A percentile compares a stretch with the other conserved stretches of the same genome.
These are phyloP conservation scores for Globisporangium perplexum DNA, from an alignment of 352 stramenopile species.

Conservation along the genomic window DNA sequence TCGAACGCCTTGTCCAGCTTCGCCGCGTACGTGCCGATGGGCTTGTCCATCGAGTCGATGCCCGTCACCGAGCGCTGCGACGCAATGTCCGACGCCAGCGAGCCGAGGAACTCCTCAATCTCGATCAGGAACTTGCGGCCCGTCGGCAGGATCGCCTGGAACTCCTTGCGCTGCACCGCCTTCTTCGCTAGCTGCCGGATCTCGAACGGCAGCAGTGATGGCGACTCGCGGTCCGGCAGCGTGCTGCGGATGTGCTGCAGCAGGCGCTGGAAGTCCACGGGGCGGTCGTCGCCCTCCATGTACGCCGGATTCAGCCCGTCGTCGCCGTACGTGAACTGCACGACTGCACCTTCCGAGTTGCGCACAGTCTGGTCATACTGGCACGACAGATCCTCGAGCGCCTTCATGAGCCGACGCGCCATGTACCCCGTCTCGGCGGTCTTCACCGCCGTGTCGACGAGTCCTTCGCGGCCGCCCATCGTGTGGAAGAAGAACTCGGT, in stretches of 20 bases:
- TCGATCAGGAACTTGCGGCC: constrained; percentile 89
- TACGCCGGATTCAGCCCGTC: constrained; percentile 97
- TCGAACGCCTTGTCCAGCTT: constrained; percentile 68
- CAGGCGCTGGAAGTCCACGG: constrained; percentile 95
- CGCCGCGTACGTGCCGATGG: constrained; percentile 56
- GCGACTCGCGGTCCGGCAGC: constrained; percentile 61
- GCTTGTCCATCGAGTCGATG: constrained; percentile 59
- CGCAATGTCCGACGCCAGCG: constrained; percentile 59
- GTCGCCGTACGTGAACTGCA: constrained; percentile 99
- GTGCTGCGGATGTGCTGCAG: constrained; percentile 87
- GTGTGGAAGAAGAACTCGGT: constrained; percentile 99
- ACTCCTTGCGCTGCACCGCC: constrained; percentile 71
- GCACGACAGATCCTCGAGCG: constrained; percentile 96
- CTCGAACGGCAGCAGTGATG: constrained; percentile 71
- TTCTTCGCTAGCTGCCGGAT: constrained; percentile 82
- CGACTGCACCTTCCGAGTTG: constrained; percentile 88
- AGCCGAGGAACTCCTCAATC: constrained; percentile 78
- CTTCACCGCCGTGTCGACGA: constrained; percentile 99
- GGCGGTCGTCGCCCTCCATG: constrained; percentile 94
- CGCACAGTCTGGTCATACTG: constrained; percentile 92
- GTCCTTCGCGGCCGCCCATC: constrained; percentile 98
- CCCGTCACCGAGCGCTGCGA: constrained; percentile 43
- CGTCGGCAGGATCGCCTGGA: constrained; percentile 83
- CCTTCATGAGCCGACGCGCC: constrained; percentile 97
- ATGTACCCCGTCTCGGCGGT: constrained; percentile 99